Base-by-base conservation (phyloP, 257 asterid genomes). In the Gentiana macrophylla region DNA sequence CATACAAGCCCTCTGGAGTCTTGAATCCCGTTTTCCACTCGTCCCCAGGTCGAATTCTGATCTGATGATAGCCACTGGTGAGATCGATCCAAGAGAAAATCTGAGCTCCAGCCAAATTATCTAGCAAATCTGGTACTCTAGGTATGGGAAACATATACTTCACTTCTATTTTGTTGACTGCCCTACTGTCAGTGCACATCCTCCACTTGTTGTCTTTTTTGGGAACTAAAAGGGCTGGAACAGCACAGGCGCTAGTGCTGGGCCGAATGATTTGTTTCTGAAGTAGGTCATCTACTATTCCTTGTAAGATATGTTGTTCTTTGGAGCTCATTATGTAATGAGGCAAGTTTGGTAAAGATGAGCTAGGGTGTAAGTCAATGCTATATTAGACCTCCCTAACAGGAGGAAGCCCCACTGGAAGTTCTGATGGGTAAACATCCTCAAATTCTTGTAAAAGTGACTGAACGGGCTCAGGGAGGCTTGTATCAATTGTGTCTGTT, bases 21-120 rank as follows among this genome's bases (percentile, higher is more conserved):
- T 56, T 64, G 41, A 64, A 56, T 4, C 56, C 15, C 8, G 56
- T 64, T 9, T 64, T 55, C 62, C 57, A 56, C 6, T 56, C 55
- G 11, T 56, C 62, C 0, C 62, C 51, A 9, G 43, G 48, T 1
- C 10, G 34, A 3, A 65, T 65, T 7, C 53, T 5, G 3, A 49
- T 32, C 15, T 56, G 54, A 15, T 50, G 54, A 15, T 50, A 50
- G 3, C 52, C 53, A 24, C 45, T 37, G 12, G 10, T 13, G 15
- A 64, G 24, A 6, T 64, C 58, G 13, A 64, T 50, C 7, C 32
- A 12, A 24, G 45, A 4, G 8, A 35, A 35, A 2, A 54, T 4
- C 24, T 24, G 24, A 24, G 24, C 24, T 24, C 24, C 24, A 24
- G 24, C 24, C 24, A 24, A 24, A 24, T 2, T 7, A 15, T 50